Conservation (phyloP, 768 basidiomycete species). For the Hydnum rufescens region DNA sequence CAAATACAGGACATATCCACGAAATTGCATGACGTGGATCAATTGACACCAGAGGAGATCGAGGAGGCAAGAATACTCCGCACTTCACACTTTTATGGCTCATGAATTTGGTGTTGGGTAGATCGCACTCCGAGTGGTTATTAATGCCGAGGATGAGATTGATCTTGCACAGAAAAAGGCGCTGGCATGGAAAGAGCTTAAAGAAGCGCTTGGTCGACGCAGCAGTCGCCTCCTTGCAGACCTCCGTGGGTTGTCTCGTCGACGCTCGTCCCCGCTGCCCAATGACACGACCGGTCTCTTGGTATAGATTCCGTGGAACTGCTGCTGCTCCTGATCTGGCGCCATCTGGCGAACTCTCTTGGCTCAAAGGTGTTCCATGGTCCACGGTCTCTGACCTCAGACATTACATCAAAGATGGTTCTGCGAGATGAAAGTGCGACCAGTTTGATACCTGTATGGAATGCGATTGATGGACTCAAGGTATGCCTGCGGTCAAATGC, state of each 20-base stretch:
- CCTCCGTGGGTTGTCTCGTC: slow-evolving; percentile 27
- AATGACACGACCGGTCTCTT: neutral
- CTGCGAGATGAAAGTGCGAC: too few species aligned
- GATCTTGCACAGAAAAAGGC: slow-evolving; percentile 49
- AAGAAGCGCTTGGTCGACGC: slow-evolving; percentile 20
- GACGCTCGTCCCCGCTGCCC: neutral
- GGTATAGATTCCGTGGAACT: neutral
- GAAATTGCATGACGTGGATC: slow-evolving; percentile 51
- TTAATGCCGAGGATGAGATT: slow-evolving; percentile 39
- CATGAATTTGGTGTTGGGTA: slow-evolving; percentile 26
- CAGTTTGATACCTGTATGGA: too few species aligned
- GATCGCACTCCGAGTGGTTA: slow-evolving; percentile 19
- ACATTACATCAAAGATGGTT: too few species aligned
- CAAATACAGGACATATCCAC: too few species aligned
- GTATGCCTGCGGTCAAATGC: too few species aligned
- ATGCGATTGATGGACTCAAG: too few species aligned
- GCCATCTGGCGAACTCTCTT: too few species aligned
- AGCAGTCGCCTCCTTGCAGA: slow-evolving; percentile 32
- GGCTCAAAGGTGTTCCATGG: too few species aligned
- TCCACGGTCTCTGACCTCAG: too few species aligned
- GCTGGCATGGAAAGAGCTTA: slow-evolving; percentile 43
- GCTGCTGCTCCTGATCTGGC: neutral
- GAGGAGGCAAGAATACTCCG: slow-evolving; percentile 32
- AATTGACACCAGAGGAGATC: slow-evolving; percentile 48
- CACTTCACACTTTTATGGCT: neutral